Percentiles rank a stretch among this genome's conserved stretches.
phyloP scores from a whole-genome alignment of 2,329 filamentous ascomycete species.

The Cytospora paraplurivora region DNA sequence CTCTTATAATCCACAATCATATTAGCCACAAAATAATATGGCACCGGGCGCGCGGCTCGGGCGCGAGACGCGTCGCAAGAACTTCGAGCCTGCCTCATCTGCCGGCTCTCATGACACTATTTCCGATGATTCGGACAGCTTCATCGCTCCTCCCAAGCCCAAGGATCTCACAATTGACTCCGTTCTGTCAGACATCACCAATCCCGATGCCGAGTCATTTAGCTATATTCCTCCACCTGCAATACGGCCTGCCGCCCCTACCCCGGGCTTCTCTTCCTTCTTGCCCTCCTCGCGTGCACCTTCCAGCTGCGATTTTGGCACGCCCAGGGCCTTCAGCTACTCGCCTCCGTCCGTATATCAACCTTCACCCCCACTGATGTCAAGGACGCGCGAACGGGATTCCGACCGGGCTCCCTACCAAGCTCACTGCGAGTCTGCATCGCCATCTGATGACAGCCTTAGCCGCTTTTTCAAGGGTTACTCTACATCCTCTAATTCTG shows the following conservation, averaged over 20 bases:
- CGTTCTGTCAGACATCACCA: slow-evolving; percentile 6
- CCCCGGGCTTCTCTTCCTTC: slow-evolving; percentile 11
- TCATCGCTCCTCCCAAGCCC: slow-evolving; percentile 16
- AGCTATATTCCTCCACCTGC: background rate
- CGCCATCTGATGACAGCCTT: slow-evolving; percentile 9
- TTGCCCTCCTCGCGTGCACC: slow-evolving; percentile 16
- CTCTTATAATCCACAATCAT: background rate
- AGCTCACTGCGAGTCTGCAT: slow-evolving; percentile 21
- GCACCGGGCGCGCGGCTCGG: slow-evolving; percentile 28
- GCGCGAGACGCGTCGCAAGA: slow-evolving; percentile 51
- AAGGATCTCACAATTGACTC: slow-evolving; percentile 11
- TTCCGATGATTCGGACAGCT: slow-evolving; percentile 38
- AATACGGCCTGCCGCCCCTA: slow-evolving; percentile 15
- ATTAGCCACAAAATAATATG: background rate
- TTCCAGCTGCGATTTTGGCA: slow-evolving; percentile 23
- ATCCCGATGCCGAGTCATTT: slow-evolving; percentile 11
- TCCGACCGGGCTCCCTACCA: slow-evolving; percentile 14
- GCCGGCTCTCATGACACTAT: slow-evolving; percentile 60
- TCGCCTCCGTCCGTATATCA: slow-evolving; percentile 14
- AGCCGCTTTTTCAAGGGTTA: slow-evolving; percentile 14
- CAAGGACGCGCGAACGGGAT: slow-evolving; percentile 17
- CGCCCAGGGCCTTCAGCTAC: slow-evolving; percentile 11
- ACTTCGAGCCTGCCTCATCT: slow-evolving; percentile 51
- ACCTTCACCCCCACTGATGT: slow-evolving; percentile 17
- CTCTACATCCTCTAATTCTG: slow-evolving; percentile 2